phyloP scores from a whole-genome alignment of 2,329 filamentous ascomycete genomes.

The Sphaerulina vaccinii region DNA sequence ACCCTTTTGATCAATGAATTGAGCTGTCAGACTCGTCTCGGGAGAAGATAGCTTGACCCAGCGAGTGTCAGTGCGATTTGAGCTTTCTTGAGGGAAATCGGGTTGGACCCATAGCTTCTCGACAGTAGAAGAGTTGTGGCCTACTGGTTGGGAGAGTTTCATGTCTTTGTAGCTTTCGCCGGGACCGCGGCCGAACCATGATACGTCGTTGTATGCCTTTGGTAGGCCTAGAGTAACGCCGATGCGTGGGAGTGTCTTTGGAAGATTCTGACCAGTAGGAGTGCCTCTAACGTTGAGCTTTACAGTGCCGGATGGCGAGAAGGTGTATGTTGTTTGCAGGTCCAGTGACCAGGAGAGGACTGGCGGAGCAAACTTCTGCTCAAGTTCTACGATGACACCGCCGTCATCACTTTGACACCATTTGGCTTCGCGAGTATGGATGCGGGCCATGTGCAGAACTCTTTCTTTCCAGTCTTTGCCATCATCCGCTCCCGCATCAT shows the following conservation, averaged over 20 bases:
- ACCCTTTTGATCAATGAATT: slow-evolving; percentile 32
- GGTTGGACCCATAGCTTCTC: slow-evolving; percentile 58
- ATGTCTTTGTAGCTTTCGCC: slow-evolving; percentile 67
- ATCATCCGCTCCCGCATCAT: slow-evolving; percentile 57
- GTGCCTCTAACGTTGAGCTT: slow-evolving; percentile 44
- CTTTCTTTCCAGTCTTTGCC: slow-evolving; percentile 56
- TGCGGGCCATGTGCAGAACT: slow-evolving; percentile 23
- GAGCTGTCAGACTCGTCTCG: slow-evolving; percentile 25
- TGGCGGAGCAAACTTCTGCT: slow-evolving; percentile 49
- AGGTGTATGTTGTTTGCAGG: slow-evolving; percentile 51
- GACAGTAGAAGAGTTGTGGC: slow-evolving; percentile 39
- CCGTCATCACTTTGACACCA: slow-evolving; percentile 19
- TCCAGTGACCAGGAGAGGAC: slow-evolving; percentile 59
- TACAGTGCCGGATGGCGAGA: slow-evolving; percentile 49
- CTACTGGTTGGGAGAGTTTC: slow-evolving; percentile 58
- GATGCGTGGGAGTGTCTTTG: slow-evolving; percentile 59
- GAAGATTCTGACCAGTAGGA: slow-evolving; percentile 46
- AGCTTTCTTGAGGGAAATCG: slow-evolving; percentile 67
- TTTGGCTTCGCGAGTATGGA: slow-evolving; percentile 22
- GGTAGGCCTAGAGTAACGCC: slow-evolving; percentile 59
- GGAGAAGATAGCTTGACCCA: slow-evolving; percentile 46
- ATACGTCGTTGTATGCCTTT: slow-evolving; percentile 47
- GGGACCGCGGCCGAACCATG: slow-evolving; percentile 65
- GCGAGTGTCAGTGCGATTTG: slow-evolving; percentile 61
- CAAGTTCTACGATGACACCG: slow-evolving; percentile 17